Evolutionary conservation across 2,329 filamentous ascomycete genomes (phyloP).

Genomic region (Aspergillus pseudotamarii): DNA sequence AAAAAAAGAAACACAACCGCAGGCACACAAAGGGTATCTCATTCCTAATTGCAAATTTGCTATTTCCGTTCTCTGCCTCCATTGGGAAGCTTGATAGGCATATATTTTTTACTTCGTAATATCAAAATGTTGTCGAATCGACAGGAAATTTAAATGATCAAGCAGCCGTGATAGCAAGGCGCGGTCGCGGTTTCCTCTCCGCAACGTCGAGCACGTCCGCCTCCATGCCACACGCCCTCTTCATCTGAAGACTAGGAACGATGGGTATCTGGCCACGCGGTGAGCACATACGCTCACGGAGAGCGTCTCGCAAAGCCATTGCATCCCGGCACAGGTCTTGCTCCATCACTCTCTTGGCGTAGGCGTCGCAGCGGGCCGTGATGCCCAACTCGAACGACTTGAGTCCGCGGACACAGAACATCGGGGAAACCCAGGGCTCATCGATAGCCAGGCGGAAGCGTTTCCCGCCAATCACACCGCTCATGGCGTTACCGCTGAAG

Average conservation of each 20-base stretch:
- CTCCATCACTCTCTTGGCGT: slow-evolving; percentile 31
- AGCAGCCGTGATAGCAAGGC: slow-evolving; percentile 35
- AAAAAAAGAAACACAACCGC: background rate
- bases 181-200: slow-evolving; percentile 7
- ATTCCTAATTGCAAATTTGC: background rate
- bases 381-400: slow-evolving; percentile 36
- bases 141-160: slow-evolving; percentile 12
- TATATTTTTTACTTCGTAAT: background rate
- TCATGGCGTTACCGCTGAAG: slow-evolving; percentile 26
- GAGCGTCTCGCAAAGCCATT: slow-evolving; percentile 26
- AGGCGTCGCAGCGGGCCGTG: slow-evolving; percentile 35
- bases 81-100: background rate
- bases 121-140: background rate
- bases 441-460: slow-evolving; percentile 28
- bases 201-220: background rate
- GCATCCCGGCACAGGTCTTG: slow-evolving; percentile 31
- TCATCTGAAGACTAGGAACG: slow-evolving; percentile 9
- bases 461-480: slow-evolving; percentile 24
- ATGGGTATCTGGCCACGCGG: slow-evolving; percentile 5
- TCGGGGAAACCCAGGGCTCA: slow-evolving; percentile 34
- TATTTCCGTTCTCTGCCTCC: background rate
- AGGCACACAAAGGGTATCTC: background rate
- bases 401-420: slow-evolving; percentile 34
- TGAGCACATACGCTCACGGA: slow-evolving; percentile 30
- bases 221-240: slow-evolving; percentile 6